A percentile compares a stretch with the other conserved stretches of the same genome.
Evolutionary conservation across 2,329 filamentous ascomycete genomes (phyloP).

Genomic region (Sporothrix pallida): DNA sequence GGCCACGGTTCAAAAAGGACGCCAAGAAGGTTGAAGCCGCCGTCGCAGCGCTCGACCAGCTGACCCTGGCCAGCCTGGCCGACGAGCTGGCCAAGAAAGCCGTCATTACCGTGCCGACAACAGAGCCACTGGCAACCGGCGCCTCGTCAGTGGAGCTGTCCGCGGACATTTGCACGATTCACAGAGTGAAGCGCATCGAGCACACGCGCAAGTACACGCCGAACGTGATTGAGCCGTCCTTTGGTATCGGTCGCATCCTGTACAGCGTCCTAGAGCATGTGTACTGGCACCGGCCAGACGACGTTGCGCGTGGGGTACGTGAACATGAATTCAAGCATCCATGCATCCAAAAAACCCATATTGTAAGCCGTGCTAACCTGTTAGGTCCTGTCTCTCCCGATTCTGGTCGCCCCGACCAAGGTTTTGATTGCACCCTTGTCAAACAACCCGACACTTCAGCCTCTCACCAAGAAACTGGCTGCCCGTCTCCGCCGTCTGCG

Average conservation of each 20-base stretch:
- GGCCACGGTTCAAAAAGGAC: slow-evolving; percentile 93
- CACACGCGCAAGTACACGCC: slow-evolving; percentile 90
- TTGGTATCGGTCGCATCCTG: slow-evolving; percentile 93
- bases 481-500: slow-evolving; percentile 56
- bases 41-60: slow-evolving; percentile 63
- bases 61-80: too few relatives aligned
- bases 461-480: slow-evolving; percentile 77
- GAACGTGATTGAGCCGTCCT: slow-evolving; percentile 96
- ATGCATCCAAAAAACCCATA: too few relatives aligned
- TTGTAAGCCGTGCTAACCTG: background rate
- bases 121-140: slow-evolving; percentile 78
- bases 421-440: slow-evolving; percentile 85
- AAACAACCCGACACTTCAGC: slow-evolving; percentile 76
- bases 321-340: background rate
- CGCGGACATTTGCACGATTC: slow-evolving; percentile 1
- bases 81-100: slow-evolving; percentile 44
- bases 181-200: slow-evolving; percentile 68
- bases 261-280: slow-evolving; percentile 93
- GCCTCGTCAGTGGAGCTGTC: slow-evolving; percentile 85
- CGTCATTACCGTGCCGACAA: slow-evolving; percentile 60
- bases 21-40: slow-evolving; percentile 83
- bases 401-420: slow-evolving; percentile 87
- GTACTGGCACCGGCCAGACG: slow-evolving; percentile 87
- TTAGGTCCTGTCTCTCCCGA: slow-evolving; percentile 63
- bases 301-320: slow-evolving; percentile 86